These are phyloP conservation scores for Alternaria arborescens DNA, from an alignment of 2,329 filamentous ascomycete species.

Conservation along the genomic window DNA sequence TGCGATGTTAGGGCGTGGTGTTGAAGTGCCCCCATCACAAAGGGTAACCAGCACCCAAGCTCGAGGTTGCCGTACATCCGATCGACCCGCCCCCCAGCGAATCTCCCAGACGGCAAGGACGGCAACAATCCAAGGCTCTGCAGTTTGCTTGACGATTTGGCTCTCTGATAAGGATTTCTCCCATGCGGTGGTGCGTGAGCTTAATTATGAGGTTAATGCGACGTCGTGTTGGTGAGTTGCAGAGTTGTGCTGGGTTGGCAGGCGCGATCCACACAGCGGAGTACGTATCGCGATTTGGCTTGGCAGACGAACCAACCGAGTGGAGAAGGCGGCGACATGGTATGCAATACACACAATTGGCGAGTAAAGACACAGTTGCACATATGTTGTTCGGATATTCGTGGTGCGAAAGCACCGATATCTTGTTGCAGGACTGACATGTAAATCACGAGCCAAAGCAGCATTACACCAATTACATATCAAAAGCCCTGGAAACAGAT, in stretches of 20 bases:
- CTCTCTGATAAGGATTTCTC: slow-evolving; percentile 4
- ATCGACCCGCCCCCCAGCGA: not conserved
- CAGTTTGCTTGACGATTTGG: slow-evolving; percentile 15
- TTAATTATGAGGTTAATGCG: slow-evolving; percentile 8
- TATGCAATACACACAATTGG: not conserved
- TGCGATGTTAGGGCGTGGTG: not conserved
- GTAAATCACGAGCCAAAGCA: not conserved
- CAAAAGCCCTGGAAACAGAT: not conserved
- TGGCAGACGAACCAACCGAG: not conserved
- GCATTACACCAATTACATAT: not conserved
- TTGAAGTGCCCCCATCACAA: not conserved
- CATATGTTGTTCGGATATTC: not conserved
- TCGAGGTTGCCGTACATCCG: slow-evolving; percentile 1
- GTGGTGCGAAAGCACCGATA: not conserved
- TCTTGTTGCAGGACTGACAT: not conserved
- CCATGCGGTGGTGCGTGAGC: slow-evolving; percentile 1
- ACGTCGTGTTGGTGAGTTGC: not conserved
- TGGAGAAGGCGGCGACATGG: too few species aligned
- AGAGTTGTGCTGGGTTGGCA: not conserved
- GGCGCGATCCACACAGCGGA: not conserved
- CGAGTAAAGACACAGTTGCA: not conserved
- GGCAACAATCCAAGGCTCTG: slow-evolving; percentile 9
- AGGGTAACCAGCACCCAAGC: not conserved
- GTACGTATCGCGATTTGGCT: not conserved
- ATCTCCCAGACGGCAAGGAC: slow-evolving; percentile 9